Evolutionary conservation across 345 rosid genomes (phyloP).

Genomic region (Chamaenerion angustifolium): DNA sequence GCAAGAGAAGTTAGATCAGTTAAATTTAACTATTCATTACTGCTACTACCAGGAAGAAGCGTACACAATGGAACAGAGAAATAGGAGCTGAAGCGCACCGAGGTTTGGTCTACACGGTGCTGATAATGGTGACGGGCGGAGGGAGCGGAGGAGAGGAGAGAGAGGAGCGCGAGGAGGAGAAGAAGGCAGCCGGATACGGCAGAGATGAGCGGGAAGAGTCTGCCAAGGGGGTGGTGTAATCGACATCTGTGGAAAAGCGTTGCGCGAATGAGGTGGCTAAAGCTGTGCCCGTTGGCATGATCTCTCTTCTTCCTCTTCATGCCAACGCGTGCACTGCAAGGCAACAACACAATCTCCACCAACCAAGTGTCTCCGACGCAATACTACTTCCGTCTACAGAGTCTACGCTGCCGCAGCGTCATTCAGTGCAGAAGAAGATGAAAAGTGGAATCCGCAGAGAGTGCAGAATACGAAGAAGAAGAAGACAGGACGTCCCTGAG

Average conservation of each 20-base stretch:
- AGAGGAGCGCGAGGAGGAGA: constrained; percentile 35
- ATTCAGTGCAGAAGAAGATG: too few relatives aligned
- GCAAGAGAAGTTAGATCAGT: background rate
- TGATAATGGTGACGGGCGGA: constrained; percentile 15
- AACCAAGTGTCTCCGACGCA: too few relatives aligned
- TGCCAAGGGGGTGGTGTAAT: constrained; percentile 21
- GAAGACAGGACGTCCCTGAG: too few relatives aligned
- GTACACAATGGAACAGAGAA: constrained; percentile 1
- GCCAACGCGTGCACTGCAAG: too few relatives aligned
- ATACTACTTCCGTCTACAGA: too few relatives aligned
- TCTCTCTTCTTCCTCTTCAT: too few relatives aligned
- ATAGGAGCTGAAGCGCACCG: constrained; percentile 6
- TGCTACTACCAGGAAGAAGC: background rate
- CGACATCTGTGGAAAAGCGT: constrained; percentile 36
- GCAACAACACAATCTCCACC: too few relatives aligned
- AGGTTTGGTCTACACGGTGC: background rate
- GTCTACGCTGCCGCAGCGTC: too few relatives aligned
- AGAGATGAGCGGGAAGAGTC: constrained; percentile 41
- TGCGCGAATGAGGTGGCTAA: constrained; percentile 12
- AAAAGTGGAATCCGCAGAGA: too few relatives aligned
- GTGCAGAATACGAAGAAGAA: too few relatives aligned
- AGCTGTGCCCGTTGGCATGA: too few relatives aligned
- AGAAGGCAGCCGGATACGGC: constrained; percentile 46
- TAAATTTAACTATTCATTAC: background rate
- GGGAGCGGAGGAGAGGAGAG: constrained; percentile 37